A percentile compares a stretch with the other conserved stretches of the same genome.
These are phyloP conservation scores for Salix koriyanagi DNA, from an alignment of 345 rosid species.

Conservation along the genomic window DNA sequence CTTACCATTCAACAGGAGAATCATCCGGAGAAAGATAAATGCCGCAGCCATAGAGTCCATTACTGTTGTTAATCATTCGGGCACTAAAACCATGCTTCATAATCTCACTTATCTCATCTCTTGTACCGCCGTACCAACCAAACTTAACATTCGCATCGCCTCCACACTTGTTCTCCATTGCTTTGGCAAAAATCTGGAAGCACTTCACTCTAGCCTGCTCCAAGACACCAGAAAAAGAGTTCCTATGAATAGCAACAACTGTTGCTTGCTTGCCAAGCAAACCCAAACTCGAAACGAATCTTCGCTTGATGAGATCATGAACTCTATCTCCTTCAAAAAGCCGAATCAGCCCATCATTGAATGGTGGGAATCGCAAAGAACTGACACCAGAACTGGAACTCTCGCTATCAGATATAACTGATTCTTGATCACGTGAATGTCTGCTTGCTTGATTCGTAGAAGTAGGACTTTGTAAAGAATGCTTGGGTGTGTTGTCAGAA, in stretches of 20 bases:
- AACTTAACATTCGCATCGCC: constrained; percentile 53
- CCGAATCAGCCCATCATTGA: constrained; percentile 28
- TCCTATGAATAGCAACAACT: constrained; percentile 45
- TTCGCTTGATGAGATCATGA: constrained; percentile 39
- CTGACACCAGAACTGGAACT: constrained; percentile 35
- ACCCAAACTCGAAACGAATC: constrained; percentile 41
- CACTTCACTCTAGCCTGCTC: constrained; percentile 54
- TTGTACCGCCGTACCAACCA: constrained; percentile 61
- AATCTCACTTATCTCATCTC: constrained; percentile 40
- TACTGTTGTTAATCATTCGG: constrained; percentile 11
- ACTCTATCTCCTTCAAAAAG: constrained; percentile 47
- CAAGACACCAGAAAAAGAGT: constrained; percentile 23
- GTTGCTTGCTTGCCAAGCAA: constrained; percentile 28
- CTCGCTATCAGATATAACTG: constrained; percentile 53
- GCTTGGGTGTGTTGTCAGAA: background rate
- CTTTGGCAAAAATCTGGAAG: constrained; percentile 48
- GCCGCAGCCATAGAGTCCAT: constrained; percentile 55
- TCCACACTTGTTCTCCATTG: constrained; percentile 43
- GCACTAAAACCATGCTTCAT: constrained; percentile 60
- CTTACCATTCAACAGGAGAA: constrained; percentile 60
- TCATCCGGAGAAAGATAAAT: constrained; percentile 56
- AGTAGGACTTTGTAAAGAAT: background rate
- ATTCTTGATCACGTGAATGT: constrained; percentile 25
- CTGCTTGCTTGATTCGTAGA: background rate
- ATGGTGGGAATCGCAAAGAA: background rate